These are phyloP conservation scores for Fragilariopsis cylindrus DNA, from an alignment of 108 stramenopile species.

Conservation along the genomic window DNA sequence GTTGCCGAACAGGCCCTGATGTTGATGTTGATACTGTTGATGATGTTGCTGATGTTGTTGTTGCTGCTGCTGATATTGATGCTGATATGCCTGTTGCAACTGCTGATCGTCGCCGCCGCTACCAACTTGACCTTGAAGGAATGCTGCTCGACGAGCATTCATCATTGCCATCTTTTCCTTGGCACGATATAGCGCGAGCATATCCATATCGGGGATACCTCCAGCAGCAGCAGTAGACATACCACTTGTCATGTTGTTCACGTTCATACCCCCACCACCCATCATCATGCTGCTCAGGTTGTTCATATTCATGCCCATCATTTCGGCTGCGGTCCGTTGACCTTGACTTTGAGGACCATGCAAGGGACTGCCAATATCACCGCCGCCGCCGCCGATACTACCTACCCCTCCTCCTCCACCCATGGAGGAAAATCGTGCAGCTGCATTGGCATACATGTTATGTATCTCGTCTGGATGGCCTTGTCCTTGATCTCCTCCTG, in stretches of 20 bases:
- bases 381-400: too few relatives aligned
- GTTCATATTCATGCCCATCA: constrained; percentile 4
- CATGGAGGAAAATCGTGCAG: too few relatives aligned
- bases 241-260: neutral
- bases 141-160: constrained; percentile 18
- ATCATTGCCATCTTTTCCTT: constrained; percentile 39
- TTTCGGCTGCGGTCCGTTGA: neutral
- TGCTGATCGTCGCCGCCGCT: constrained; percentile 13
- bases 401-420: too few relatives aligned
- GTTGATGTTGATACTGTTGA: constrained; percentile 17
- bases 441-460: too few relatives aligned
- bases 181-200: constrained; percentile 38
- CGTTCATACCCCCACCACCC: constrained; percentile 9
- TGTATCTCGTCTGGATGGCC: too few relatives aligned
- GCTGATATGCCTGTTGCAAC: too few relatives aligned
- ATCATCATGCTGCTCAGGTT: neutral
- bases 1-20: neutral
- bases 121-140: constrained; percentile 12
- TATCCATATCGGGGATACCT: constrained; percentile 25
- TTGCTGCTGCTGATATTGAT: too few relatives aligned
- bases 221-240: neutral
- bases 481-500: too few relatives aligned
- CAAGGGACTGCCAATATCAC: too few relatives aligned
- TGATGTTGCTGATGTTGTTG: too few relatives aligned
- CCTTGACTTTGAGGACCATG: too few relatives aligned